These are phyloP conservation scores for Arthrobotrys megalospora DNA, from an alignment of 2,329 filamentous ascomycete genomes.

Conservation along the genomic window DNA sequence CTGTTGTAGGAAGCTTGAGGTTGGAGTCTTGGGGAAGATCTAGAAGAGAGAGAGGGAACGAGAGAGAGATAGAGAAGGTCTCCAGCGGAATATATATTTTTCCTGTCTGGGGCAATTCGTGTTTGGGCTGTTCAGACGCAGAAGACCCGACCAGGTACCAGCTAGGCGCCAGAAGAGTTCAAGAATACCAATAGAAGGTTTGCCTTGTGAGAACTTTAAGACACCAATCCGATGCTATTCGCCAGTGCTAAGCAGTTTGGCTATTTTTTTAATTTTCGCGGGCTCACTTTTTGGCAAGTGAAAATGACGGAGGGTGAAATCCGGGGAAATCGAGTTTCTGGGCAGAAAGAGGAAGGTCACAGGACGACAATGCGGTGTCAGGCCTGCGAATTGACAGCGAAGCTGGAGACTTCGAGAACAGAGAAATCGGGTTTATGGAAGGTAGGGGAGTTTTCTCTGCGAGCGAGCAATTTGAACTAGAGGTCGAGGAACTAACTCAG, in stretches of 20 bases:
- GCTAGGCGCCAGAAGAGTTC: conserved; percentile 53
- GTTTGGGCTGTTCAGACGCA: conserved; percentile 15
- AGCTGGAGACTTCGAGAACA: conserved; percentile 36
- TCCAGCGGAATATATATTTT: conserved; percentile 13
- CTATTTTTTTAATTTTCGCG: conserved; percentile 25
- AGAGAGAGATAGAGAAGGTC: conserved; percentile 3
- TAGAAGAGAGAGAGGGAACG: too few species aligned
- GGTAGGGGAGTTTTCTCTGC: conserved; percentile 34
- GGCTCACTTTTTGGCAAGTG: conserved; percentile 38
- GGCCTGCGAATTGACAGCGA: conserved; percentile 45
- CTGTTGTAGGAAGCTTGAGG: conserved; percentile 2
- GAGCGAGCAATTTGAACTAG: conserved; percentile 27
- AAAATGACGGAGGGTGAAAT: conserved; percentile 51
- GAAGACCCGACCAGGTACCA: conserved; percentile 1
- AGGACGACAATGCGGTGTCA: conserved; percentile 47
- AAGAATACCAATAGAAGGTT: conserved; percentile 47
- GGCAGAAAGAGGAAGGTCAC: conserved; percentile 58
- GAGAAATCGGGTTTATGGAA: conserved; percentile 42
- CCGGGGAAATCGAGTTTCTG: conserved; percentile 53
- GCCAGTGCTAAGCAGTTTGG: conserved; percentile 28
- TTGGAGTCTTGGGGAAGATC: neutral
- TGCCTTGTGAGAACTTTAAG: conserved; percentile 40
- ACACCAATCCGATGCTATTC: conserved; percentile 39
- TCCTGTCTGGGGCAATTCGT: conserved; percentile 15
- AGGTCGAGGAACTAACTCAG: conserved; percentile 29